These are phyloP conservation scores for Firmiana major DNA, from an alignment of 345 rosid species.

Conservation along the genomic window DNA sequence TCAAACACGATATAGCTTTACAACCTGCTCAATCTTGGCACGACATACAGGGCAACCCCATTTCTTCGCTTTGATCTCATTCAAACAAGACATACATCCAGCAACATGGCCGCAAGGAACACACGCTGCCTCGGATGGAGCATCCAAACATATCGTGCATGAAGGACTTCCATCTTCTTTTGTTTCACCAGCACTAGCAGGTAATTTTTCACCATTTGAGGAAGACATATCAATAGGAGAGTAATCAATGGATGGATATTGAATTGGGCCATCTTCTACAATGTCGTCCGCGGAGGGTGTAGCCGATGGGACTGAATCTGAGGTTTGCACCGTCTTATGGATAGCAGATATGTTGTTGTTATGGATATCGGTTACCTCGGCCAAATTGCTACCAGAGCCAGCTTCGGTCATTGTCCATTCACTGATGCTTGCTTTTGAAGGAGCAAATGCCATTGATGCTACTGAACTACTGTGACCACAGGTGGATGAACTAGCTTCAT, in stretches of 20 bases:
- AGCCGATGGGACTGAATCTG: slow-evolving; percentile 54
- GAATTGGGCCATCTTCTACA: slow-evolving; percentile 60
- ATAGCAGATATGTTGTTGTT: slow-evolving; percentile 9
- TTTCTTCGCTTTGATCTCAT: slow-evolving; percentile 75
- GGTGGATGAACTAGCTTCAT: slow-evolving; percentile 48
- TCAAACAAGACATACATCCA: slow-evolving; percentile 91
- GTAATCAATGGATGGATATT: slow-evolving; percentile 73
- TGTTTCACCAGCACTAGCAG: slow-evolving; percentile 27
- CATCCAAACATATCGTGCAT: slow-evolving; percentile 84
- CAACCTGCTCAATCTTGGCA: slow-evolving; percentile 71
- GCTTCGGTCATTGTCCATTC: slow-evolving; percentile 26
- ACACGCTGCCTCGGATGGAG: slow-evolving; percentile 89
- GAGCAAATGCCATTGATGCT: slow-evolving; percentile 22
- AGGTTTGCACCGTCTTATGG: slow-evolving; percentile 20
- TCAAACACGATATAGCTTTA: slow-evolving; percentile 77
- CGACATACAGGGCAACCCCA: slow-evolving; percentile 98
- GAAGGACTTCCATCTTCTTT: slow-evolving; percentile 46
- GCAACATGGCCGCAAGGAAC: slow-evolving; percentile 99
- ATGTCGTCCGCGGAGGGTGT: slow-evolving; percentile 47
- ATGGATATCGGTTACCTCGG: slow-evolving; percentile 19
- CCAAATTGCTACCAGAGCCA: slow-evolving; percentile 19
- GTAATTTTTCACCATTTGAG: slow-evolving; percentile 23
- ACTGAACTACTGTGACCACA: slow-evolving; percentile 19
- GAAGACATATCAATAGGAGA: slow-evolving; percentile 48
- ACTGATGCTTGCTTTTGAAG: slow-evolving; percentile 31